phyloP scores from a whole-genome alignment of 768 basidiomycete species.

The Podaxis pistillaris region DNA sequence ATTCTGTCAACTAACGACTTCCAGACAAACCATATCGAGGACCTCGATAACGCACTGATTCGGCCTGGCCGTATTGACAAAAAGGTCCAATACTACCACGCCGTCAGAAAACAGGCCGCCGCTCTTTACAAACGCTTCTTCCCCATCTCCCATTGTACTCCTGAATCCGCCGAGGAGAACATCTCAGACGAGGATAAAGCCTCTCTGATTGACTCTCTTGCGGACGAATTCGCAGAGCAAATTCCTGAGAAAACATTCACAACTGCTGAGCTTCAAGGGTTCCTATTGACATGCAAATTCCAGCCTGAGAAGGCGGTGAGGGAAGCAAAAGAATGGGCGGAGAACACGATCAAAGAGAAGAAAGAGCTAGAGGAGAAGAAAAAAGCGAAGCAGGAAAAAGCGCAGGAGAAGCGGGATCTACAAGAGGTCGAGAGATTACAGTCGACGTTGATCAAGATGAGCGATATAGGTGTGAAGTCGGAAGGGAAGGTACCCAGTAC shows the following conservation, averaged over 20 bases:
- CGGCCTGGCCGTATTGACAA: conserved; percentile 57
- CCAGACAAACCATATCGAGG: conserved; percentile 42
- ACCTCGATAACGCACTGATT: conserved; percentile 49
- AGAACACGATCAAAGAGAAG: conserved; percentile 30
- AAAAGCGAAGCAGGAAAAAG: conserved; percentile 24
- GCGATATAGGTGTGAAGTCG: conserved; percentile 11
- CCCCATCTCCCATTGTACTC: conserved; percentile 28
- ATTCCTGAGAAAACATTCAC: conserved; percentile 50
- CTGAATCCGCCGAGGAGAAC: conserved; percentile 11
- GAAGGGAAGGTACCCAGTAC: background rate
- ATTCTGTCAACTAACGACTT: background rate
- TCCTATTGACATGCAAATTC: conserved; percentile 43
- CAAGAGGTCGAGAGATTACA: conserved; percentile 25
- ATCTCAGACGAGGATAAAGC: conserved; percentile 5
- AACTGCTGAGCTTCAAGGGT: conserved; percentile 60
- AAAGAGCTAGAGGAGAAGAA: conserved; percentile 32
- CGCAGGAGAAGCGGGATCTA: conserved; percentile 24
- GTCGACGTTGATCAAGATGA: conserved; percentile 22
- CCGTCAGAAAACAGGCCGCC: conserved; percentile 42
- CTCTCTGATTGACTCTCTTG: conserved; percentile 29
- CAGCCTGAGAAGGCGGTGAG: conserved; percentile 32
- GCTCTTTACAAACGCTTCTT: conserved; percentile 52
- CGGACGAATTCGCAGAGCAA: conserved; percentile 35
- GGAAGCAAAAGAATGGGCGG: conserved; percentile 39
- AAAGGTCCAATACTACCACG: conserved; percentile 47